Conservation (phyloP, 2,329 filamentous ascomycete species). For the Diaporthe sp. region DNA sequence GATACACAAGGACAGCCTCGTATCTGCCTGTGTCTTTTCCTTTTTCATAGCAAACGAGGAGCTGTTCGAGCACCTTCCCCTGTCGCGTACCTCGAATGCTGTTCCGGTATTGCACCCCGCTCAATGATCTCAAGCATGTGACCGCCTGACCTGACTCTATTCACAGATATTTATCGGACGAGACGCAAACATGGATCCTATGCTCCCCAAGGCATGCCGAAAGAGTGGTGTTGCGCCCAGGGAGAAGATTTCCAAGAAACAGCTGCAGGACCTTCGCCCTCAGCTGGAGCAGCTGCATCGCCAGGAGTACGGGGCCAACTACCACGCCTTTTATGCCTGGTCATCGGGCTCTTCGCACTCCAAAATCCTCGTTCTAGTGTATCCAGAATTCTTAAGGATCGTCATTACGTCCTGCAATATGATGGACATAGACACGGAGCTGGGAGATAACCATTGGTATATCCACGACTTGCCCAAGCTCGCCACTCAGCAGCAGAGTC, state of each 20-base stretch:
- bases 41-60: slow-evolving; percentile 46
- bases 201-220: slow-evolving; percentile 33
- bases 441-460: slow-evolving; percentile 48
- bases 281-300: slow-evolving; percentile 40
- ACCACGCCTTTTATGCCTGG: slow-evolving; percentile 46
- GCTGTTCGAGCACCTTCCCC: slow-evolving; percentile 42
- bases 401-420: slow-evolving; percentile 48
- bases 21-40: slow-evolving; percentile 45
- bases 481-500: neutral
- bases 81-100: slow-evolving; percentile 39
- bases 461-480: slow-evolving; percentile 46
- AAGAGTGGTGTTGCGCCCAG: slow-evolving; percentile 38
- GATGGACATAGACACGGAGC: slow-evolving; percentile 45
- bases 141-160: neutral
- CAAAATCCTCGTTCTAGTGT: slow-evolving; percentile 45
- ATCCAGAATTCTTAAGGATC: slow-evolving; percentile 44
- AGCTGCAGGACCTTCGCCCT: slow-evolving; percentile 41
- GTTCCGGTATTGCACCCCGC: slow-evolving; percentile 41
- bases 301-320: slow-evolving; percentile 43
- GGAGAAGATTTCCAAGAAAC: slow-evolving; percentile 40
- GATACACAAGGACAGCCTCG: slow-evolving; percentile 43
- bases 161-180: slow-evolving; percentile 45
- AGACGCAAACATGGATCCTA: slow-evolving; percentile 43
- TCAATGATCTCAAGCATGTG: neutral
- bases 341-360: slow-evolving; percentile 44